Conservation (phyloP, 805 yeast genomes). For the Pichia sporocuriosa region DNA sequence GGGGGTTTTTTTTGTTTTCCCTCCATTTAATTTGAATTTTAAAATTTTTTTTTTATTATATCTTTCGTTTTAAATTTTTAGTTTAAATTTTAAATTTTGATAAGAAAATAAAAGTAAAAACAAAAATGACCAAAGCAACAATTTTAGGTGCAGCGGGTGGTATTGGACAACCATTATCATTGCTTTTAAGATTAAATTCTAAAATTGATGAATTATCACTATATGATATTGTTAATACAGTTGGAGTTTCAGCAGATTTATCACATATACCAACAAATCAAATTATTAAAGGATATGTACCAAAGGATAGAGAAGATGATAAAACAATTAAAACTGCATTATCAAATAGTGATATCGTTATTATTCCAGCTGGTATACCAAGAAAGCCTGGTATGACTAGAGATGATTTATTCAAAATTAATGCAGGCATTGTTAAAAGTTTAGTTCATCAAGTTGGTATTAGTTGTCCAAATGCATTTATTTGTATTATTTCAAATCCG, state of each 20-base stretch:
- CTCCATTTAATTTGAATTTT: too few species aligned
- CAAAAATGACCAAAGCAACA: conserved; percentile 47
- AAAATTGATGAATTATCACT: conserved; percentile 62
- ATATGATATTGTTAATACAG: conserved; percentile 77
- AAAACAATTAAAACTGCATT: conserved; percentile 38
- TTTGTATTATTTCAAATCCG: conserved; percentile 84
- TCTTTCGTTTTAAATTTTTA: too few species aligned
- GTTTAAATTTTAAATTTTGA: neutral
- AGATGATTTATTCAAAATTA: conserved; percentile 54
- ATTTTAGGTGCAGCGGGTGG: conserved; percentile 93
- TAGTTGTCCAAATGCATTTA: conserved; percentile 65
- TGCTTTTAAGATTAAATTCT: conserved; percentile 66
- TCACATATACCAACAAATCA: conserved; percentile 55
- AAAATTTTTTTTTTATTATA: too few species aligned
- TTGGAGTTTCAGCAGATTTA: conserved; percentile 87
- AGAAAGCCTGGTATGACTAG: conserved; percentile 63
- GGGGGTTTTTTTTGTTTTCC: too few species aligned
- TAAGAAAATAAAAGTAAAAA: neutral
- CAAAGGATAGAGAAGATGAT: conserved; percentile 24
- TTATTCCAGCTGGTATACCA: conserved; percentile 59
- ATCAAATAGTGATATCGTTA: conserved; percentile 42
- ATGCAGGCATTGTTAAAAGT: conserved; percentile 63
- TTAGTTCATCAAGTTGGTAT: conserved; percentile 71
- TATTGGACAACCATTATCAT: conserved; percentile 87
- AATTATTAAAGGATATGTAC: conserved; percentile 21